Percentiles rank a stretch among this genome's conserved stretches.
phyloP scores from a whole-genome alignment of 495 filamentous ascomycete genomes.

The Xylaria intraflava region DNA sequence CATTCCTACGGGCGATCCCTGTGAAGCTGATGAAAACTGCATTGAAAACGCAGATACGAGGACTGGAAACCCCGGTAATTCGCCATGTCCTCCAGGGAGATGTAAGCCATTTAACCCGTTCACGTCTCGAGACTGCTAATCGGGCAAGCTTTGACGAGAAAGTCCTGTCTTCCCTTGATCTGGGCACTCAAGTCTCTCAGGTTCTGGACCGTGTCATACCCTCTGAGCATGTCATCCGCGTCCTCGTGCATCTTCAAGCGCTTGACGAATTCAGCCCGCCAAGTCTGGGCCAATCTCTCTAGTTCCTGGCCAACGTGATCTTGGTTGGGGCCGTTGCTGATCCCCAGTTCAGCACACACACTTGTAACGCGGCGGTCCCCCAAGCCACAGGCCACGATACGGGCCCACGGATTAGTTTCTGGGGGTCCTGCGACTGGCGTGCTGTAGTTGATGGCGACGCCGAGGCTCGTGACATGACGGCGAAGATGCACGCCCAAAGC shows the following conservation, averaged over 20 bases:
- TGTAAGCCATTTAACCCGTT: neutral
- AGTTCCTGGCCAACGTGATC: neutral
- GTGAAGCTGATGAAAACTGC: neutral
- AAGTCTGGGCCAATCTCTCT: constrained; percentile 8
- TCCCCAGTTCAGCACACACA: constrained; percentile 35
- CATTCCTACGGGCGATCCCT: neutral
- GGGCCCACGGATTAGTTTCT: constrained; percentile 36
- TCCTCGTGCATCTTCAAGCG: constrained; percentile 3
- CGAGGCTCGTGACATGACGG: constrained; percentile 77
- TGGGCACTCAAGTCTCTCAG: neutral
- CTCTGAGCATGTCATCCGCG: neutral
- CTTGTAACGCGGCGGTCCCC: constrained; percentile 71
- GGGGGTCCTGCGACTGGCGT: constrained; percentile 35
- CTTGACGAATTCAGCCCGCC: constrained; percentile 13
- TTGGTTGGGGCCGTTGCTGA: neutral
- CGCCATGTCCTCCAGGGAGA: neutral
- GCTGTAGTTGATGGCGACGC: constrained; percentile 74
- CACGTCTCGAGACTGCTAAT: neutral
- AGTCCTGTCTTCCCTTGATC: neutral
- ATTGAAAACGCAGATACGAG: neutral
- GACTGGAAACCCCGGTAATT: neutral
- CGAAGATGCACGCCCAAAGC: constrained; percentile 84
- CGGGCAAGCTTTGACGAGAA: neutral
- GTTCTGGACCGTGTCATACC: neutral
- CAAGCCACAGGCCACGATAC: constrained; percentile 84